Evolutionary conservation across 345 rosid genomes (phyloP).

Genomic region (Eucalyptus tenuipes): DNA sequence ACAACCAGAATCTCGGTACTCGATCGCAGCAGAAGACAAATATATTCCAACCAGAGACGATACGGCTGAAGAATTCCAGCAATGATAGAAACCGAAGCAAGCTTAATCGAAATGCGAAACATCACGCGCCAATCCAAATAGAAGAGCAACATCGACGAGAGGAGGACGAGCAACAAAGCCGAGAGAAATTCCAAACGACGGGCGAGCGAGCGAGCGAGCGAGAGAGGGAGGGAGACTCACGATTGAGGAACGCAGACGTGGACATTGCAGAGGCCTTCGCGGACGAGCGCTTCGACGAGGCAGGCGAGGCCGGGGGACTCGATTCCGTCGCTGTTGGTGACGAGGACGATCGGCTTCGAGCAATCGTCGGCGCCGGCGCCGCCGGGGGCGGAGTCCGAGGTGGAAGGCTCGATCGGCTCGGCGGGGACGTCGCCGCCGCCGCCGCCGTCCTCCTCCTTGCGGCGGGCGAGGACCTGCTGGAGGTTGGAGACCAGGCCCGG

Average conservation of each 20-base stretch:
- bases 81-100: background rate
- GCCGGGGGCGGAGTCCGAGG: constrained; percentile 4
- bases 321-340: constrained; percentile 85
- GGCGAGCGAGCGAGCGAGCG: background rate
- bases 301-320: constrained; percentile 79
- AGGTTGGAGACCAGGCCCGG: constrained; percentile 80
- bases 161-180: background rate
- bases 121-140: background rate
- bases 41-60: background rate
- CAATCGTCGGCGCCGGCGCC: constrained; percentile 13
- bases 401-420: constrained; percentile 22
- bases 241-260: constrained; percentile 92
- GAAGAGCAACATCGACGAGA: background rate
- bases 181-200: background rate
- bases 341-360: constrained; percentile 70
- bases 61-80: background rate
- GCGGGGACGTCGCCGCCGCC: constrained; percentile 4
- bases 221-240: constrained; percentile 28
- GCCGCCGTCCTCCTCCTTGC: constrained; percentile 19
- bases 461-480: constrained; percentile 60
- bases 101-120: background rate
- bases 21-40: background rate
- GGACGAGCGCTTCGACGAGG: constrained; percentile 87
- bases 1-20: background rate
- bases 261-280: constrained; percentile 62